phyloP scores from a whole-genome alignment of 2,329 filamentous ascomycete species.

The Aspergillus melleus region DNA sequence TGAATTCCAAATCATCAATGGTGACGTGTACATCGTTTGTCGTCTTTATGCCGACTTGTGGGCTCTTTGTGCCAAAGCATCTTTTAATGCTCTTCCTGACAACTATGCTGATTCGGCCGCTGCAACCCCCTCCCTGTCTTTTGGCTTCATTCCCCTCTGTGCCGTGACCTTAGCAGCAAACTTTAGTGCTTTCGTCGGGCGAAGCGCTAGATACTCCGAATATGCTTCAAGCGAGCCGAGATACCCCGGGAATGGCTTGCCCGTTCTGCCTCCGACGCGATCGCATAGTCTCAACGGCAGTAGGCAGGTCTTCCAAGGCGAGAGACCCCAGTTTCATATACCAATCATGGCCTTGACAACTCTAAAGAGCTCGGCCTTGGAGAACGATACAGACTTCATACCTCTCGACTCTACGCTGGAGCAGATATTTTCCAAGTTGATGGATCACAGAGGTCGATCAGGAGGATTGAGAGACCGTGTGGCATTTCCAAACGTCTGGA shows the following conservation, averaged over 20 bases:
- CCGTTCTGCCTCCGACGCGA: conserved; percentile 28
- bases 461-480: conserved; percentile 8
- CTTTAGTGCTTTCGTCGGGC: conserved; percentile 25
- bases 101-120: neutral
- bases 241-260: conserved; percentile 27
- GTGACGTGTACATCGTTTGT: conserved; percentile 33
- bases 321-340: conserved; percentile 12
- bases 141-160: conserved; percentile 35
- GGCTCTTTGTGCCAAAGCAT: conserved; percentile 33
- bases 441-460: conserved; percentile 8
- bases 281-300: conserved; percentile 27
- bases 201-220: conserved; percentile 15
- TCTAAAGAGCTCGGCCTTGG: conserved; percentile 16
- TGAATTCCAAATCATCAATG: conserved; percentile 28
- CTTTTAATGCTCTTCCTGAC: conserved; percentile 13
- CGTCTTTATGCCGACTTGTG: conserved; percentile 35
- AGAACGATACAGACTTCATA: conserved; percentile 18
- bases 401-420: conserved; percentile 23
- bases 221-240: neutral
- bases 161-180: conserved; percentile 34
- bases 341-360: conserved; percentile 19
- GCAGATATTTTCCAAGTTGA: conserved; percentile 17
- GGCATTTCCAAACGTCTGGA: conserved; percentile 14
- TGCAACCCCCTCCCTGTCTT: conserved; percentile 8
- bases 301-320: conserved; percentile 20